These are phyloP conservation scores for Trypanosoma caninum DNA, from an alignment of 208 protist genomes.

Conservation along the genomic window DNA sequence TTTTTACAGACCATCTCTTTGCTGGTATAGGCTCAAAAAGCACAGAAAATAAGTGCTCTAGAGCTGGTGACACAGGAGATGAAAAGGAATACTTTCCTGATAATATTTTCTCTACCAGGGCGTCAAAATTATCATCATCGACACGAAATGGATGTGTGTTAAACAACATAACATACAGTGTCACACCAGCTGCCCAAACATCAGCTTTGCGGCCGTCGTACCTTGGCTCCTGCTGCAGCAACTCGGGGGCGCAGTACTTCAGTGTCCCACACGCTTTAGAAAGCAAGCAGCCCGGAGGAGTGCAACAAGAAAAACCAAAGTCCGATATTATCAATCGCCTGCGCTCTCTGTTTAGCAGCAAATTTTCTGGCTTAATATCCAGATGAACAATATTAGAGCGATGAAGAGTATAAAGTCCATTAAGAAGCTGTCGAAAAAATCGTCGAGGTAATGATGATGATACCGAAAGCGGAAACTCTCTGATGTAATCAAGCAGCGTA, in stretches of 20 bases:
- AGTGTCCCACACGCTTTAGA: slow-evolving; percentile 74
- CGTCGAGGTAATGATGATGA: slow-evolving; percentile 24
- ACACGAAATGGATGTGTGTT: slow-evolving; percentile 90
- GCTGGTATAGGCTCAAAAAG: slow-evolving; percentile 75
- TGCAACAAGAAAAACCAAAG: slow-evolving; percentile 86
- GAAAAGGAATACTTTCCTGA: slow-evolving; percentile 60
- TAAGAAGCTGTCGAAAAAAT: slow-evolving; percentile 67
- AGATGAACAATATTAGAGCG: slow-evolving; percentile 73
- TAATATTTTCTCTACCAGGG: slow-evolving; percentile 54
- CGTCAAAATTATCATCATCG: slow-evolving; percentile 33
- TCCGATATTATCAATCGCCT: slow-evolving; percentile 73
- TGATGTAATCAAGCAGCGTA: slow-evolving; percentile 57
- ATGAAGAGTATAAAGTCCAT: slow-evolving; percentile 60
- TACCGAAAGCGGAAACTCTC: neutral
- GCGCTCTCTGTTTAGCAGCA: slow-evolving; percentile 60
- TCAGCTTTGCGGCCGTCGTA: slow-evolving; percentile 92
- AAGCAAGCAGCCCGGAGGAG: slow-evolving; percentile 31
- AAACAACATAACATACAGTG: slow-evolving; percentile 90
- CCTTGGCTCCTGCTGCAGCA: slow-evolving; percentile 52
- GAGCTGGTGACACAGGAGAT: slow-evolving; percentile 29
- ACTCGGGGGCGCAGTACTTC: slow-evolving; percentile 81
- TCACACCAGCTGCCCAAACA: slow-evolving; percentile 87
- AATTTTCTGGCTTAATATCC: slow-evolving; percentile 89
- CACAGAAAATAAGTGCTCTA: slow-evolving; percentile 55
- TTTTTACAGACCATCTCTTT: slow-evolving; percentile 69